Evolutionary conservation across 257 asterid species (phyloP).

Genomic region (Gardenia jasminoides): DNA sequence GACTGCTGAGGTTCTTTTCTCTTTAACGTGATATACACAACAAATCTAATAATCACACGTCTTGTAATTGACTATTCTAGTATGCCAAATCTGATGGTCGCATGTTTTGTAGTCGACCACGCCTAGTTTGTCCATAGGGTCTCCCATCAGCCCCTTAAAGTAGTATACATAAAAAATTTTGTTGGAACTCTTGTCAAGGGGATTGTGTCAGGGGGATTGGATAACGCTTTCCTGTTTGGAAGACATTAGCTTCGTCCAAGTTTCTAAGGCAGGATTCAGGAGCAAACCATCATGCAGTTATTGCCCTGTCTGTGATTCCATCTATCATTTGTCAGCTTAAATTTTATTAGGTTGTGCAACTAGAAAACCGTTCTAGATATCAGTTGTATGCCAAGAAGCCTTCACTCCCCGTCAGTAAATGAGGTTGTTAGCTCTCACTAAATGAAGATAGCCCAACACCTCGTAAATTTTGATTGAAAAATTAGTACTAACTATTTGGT

Average conservation of each 20-base stretch:
- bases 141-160: neutral
- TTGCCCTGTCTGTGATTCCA: neutral
- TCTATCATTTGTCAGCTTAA: neutral
- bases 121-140: neutral
- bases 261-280: neutral
- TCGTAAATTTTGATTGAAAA: neutral
- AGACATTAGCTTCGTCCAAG: neutral
- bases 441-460: neutral
- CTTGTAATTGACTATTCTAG: neutral
- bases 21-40: too few relatives aligned
- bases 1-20: too few relatives aligned
- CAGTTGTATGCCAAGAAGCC: too few relatives aligned
- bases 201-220: too few relatives aligned
- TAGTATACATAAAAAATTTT: neutral
- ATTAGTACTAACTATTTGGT: conserved; percentile 4
- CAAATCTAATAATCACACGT: too few relatives aligned
- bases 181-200: too few relatives aligned
- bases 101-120: too few relatives aligned
- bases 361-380: too few relatives aligned
- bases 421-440: conserved; percentile 1
- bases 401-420: neutral
- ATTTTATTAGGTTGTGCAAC: neutral
- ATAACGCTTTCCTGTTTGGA: neutral
- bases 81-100: neutral
- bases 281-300: neutral